These are phyloP conservation scores for Vigna nakashimae DNA, from an alignment of 306 rosid species.

Conservation along the genomic window DNA sequence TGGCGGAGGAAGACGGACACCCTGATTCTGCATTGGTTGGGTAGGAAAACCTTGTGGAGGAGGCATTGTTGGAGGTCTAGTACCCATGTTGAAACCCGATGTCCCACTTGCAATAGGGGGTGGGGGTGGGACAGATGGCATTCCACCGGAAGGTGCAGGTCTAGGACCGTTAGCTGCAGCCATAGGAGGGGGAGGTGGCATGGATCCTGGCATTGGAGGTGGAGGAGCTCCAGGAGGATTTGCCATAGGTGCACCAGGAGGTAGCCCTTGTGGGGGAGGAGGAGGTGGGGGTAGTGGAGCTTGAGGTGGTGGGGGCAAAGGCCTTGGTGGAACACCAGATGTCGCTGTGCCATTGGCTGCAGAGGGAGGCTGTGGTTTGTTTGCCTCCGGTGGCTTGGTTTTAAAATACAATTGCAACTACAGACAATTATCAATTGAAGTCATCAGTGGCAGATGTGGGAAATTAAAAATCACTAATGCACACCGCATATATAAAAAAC, in stretches of 20 bases:
- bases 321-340: conserved; percentile 88
- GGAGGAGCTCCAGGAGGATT: conserved; percentile 87
- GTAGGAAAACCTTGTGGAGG: conserved; percentile 77
- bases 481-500: neutral
- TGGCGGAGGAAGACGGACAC: conserved; percentile 68
- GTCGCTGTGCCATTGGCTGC: conserved; percentile 73
- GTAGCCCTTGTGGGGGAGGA: conserved; percentile 76
- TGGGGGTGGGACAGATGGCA: conserved; percentile 85
- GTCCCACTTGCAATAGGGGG: conserved; percentile 64
- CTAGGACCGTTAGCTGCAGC: conserved; percentile 80
- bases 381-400: conserved; percentile 83
- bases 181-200: conserved; percentile 86
- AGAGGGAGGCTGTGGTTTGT: conserved; percentile 77
- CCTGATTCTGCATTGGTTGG: conserved; percentile 64
- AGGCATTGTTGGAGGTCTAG: conserved; percentile 74
- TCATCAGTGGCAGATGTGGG: conserved; percentile 38
- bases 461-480: conserved; percentile 15
- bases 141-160: conserved; percentile 79
- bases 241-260: conserved; percentile 70
- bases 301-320: conserved; percentile 85
- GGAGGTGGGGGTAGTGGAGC: conserved; percentile 87
- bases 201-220: conserved; percentile 74
- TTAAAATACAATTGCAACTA: conserved; percentile 96
- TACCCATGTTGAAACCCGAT: conserved; percentile 68
- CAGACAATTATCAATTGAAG: conserved; percentile 35